Percentiles rank a stretch among this genome's conserved stretches.
Conservation (phyloP, 345 rosid species). For the Geranium rotundifolium region DNA sequence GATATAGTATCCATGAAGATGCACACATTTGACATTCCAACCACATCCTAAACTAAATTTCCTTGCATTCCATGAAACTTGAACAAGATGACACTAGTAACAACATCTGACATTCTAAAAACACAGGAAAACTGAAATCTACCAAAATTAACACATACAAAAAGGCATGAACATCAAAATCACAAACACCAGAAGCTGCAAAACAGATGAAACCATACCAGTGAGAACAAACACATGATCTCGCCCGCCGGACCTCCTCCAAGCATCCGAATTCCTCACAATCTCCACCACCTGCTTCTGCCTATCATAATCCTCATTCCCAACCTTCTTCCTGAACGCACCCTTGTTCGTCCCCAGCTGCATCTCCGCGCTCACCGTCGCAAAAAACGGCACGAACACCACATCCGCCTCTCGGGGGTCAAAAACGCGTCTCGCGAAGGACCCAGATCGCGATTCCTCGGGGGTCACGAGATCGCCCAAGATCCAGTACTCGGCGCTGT, state of each 20-base stretch:
- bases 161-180: too few relatives aligned
- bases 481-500: slow-evolving; percentile 97
- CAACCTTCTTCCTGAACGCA: slow-evolving; percentile 50
- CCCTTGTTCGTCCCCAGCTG: slow-evolving; percentile 68
- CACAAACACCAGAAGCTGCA: too few relatives aligned
- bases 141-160: too few relatives aligned
- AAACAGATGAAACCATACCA: slow-evolving; percentile 24
- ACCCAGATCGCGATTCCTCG: slow-evolving; percentile 23
- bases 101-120: too few relatives aligned
- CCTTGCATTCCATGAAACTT: too few relatives aligned
- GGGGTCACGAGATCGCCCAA: slow-evolving; percentile 79
- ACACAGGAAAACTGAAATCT: too few relatives aligned
- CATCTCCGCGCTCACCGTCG: slow-evolving; percentile 82
- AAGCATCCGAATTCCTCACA: slow-evolving; percentile 51
- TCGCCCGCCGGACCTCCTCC: slow-evolving; percentile 70
- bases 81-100: too few relatives aligned
- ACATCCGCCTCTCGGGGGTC: slow-evolving; percentile 56
- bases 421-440: slow-evolving; percentile 58
- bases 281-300: slow-evolving; percentile 59
- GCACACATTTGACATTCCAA: too few relatives aligned
- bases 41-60: too few relatives aligned
- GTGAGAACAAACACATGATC: slow-evolving; percentile 95
- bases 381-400: slow-evolving; percentile 80
- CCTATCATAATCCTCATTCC: slow-evolving; percentile 67
- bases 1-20: too few relatives aligned